phyloP scores from a whole-genome alignment of 192 early-diverging fungal species.

The Spinellus fusiger region DNA sequence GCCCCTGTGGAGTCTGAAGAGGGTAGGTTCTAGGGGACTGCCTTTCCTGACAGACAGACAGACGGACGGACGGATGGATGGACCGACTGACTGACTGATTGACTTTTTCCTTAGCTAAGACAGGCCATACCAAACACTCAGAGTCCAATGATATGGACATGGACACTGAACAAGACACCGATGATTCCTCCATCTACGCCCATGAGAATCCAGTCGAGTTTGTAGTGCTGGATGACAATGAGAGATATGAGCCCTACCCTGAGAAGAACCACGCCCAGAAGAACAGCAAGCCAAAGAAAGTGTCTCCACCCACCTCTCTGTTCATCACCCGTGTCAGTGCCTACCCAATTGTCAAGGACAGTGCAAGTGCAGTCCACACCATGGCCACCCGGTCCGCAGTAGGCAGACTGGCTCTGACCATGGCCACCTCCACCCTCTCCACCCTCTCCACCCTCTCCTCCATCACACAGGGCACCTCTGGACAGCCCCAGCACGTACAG shows the following conservation, averaged over 20 bases:
- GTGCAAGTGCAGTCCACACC: slow-evolving; percentile 19
- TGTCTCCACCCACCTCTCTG: background rate
- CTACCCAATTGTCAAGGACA: slow-evolving; percentile 28
- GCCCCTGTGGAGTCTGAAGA: no score
- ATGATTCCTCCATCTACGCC: no score
- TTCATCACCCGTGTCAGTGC: slow-evolving; percentile 32
- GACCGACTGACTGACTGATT: no score
- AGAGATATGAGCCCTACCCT: no score
- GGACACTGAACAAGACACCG: no score
- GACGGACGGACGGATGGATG: no score
- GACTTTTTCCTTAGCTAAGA: no score
- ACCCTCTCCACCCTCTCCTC: slow-evolving; percentile 1
- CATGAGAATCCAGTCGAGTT: no score
- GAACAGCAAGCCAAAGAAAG: background rate
- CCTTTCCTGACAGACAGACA: no score
- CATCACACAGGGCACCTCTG: slow-evolving; percentile 20
- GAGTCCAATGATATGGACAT: background rate
- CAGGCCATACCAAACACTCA: slow-evolving; percentile 1
- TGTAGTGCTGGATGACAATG: no score
- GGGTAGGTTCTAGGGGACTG: no score
- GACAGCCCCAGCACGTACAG: slow-evolving; percentile 26
- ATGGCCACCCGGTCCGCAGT: slow-evolving; percentile 23
- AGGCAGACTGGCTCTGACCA: slow-evolving; percentile 27
- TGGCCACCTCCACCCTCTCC: slow-evolving; percentile 15
- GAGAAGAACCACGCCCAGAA: slow-evolving; percentile 6